Evolutionary conservation across 1,139 yeast species (phyloP), one percentile per base, ranked within the genome.

Genomic region (Magnusiomyces suaveolens): DNA sequence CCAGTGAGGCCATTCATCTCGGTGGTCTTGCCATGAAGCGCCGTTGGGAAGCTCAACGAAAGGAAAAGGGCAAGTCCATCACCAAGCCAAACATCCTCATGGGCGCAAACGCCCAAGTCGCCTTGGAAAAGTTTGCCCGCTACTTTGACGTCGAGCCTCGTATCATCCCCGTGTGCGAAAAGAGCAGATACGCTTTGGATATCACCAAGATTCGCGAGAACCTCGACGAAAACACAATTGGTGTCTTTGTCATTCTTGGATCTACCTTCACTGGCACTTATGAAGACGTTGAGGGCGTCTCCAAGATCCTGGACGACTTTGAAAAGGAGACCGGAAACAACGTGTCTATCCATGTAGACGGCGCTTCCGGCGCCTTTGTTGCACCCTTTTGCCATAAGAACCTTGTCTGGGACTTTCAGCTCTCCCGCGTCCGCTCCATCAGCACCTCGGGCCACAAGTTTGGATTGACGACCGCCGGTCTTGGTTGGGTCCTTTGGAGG

Each of bases 51-150:
- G 80, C 75, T 46, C 78, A 74, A 61, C 80, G 83, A 64, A 75
- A 71, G 64, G 81, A 75, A 2, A 74, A 74, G 32, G 90, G 90
- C 8, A 79, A 80, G 61, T 76, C 84, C 46, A 72, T 70, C 52
- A 79, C 73, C 46, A 79, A 79, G 58, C 97, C 97, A 57, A 89
- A 89, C 70, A 87, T 89, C 64, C 73, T 89, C 60, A 88, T 89
- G 96, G 95, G 96, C n/a, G 76, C 92, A 43, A 87, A 92, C 70
- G 95, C 94, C 52, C 97, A 89, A 70, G 97, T 89, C 51, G 96
- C 96, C 0, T 75, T 89, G 65, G 97, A 89, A 72, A 89, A 89
- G 72, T 89, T 89, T 73, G 96, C 97, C 29, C 76, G 94, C 53
- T 89, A 89, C 71, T 89, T 89, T 70, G 97, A 89, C 63, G 96